phyloP scores from a whole-genome alignment of 179 eudicot genomes.

The Spinacia oleracea region DNA sequence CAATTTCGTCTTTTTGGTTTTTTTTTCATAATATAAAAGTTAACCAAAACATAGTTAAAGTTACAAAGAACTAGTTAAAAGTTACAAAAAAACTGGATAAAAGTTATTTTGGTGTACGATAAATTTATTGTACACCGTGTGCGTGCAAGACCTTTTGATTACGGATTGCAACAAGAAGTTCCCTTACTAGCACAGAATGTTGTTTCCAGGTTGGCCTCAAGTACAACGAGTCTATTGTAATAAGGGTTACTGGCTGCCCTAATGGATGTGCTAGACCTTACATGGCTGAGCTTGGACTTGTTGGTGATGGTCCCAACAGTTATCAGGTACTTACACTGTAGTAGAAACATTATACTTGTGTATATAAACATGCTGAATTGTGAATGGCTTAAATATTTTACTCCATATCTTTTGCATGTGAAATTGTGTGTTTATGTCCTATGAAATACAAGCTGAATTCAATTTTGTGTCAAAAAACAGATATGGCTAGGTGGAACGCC shows the following conservation, averaged over 20 bases:
- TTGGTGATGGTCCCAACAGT: conserved; percentile 99
- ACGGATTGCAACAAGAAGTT: conserved; percentile 1
- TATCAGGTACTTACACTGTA: conserved; percentile 61
- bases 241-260: conserved; percentile 95
- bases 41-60: no score
- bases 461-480: conserved; percentile 34
- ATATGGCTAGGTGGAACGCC: conserved; percentile 99
- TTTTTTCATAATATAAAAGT: no score
- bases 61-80: no score
- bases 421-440: neutral
- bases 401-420: no score
- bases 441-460: neutral
- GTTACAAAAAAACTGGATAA: no score
- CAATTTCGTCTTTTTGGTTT: neutral
- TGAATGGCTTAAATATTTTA: no score
- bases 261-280: conserved; percentile 99
- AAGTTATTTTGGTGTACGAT: no score
- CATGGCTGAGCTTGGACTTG: conserved; percentile 99
- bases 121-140: no score
- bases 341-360: neutral
- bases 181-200: conserved; percentile 14
- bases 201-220: conserved; percentile 82
- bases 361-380: neutral
- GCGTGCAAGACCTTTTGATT: no score
- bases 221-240: conserved; percentile 72